Evolutionary conservation across 371 early-diverging fungal species (phyloP), one percentile per base, ranked within the genome.

Genomic region (Conidiobolus incongruus): DNA sequence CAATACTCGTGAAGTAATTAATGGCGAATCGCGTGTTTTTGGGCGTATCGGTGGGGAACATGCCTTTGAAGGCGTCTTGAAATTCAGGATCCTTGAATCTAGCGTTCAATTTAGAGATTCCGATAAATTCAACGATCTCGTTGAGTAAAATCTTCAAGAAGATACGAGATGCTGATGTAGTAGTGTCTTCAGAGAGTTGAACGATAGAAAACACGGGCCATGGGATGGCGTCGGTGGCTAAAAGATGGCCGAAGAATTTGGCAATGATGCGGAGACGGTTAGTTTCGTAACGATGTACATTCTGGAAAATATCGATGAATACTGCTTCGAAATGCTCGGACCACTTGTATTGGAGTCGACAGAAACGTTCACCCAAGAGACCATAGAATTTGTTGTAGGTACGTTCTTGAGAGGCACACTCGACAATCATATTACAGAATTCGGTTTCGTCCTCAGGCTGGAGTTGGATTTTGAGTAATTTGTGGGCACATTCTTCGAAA

Each of bases 1-100:
- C 86, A 54, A 96, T 93, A 52, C 78, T 77, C 0, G 93, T 94
- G 59, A 83, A 96, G 55, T 86, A 96, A 51, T 96, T 96, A 72
- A 96, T 92, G 28, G 94, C 89, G 55, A 94, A 95, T 21, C 94
- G 81, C 1, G 82, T 84, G 49, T 85, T 68, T 47, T 76, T 70
- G 30, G 89, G 82, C 47, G 77, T 77, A 48, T 85, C 83, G 40
- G 67, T 80, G 26, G 93, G 95, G 54, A 96, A 96, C 59, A 95
- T 58, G 22, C 90, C 92, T 21, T 48, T 35, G 47, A 79, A 72
- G 15, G 68, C 76, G 30, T 71, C 68, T 0, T 58, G 48, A 47
- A 71, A 53, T n/a, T 47, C 53, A 4, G 77, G 70, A 45, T 75
- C 77, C 36, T 69, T 60, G 16, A 96, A 64, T 4, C 78, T 68